Base-by-base conservation (phyloP, 768 basidiomycete species). In the Pisolithus sp. region DNA sequence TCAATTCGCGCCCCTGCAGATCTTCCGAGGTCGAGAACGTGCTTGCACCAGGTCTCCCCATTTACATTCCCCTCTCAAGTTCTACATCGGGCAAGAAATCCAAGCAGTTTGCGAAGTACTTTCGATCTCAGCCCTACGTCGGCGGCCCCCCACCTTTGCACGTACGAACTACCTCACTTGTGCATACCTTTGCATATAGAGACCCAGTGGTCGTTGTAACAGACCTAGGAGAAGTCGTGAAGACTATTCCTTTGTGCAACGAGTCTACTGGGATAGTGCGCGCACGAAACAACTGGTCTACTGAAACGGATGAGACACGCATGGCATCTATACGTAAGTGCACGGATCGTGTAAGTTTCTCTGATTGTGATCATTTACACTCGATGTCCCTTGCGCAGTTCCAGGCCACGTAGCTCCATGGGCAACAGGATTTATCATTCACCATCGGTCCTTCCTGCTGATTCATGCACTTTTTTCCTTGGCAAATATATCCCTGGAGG, bases 391-490 rank as follows among this genome's bases (percentile, higher is more conserved):
- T 34, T 34, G 34, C 3, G 34, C 34, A 34, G 13, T 15, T 15
- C 34, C 34, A 15, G 34, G 34, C 12, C 34, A 15, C 34, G 12
- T 15, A 34, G 34, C 34, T 34, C 34, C 12, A 5, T 34, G 34
- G 34, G 34, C 34, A 13, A 34, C 34, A 34, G 34, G 34, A 13
- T 45, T 51, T 34, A 51, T 51, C 28, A 20, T 31, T 21, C 46
- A 46, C n/a, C 53, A 54, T 46, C 38, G 31, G 12, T n/a, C 55
- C 10, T 53, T 53, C 39, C 38, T 54, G 24, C 4, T 51, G n/a
- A 47, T 54, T 7, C 48, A 57, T 23, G 46, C 48, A 13, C 40
- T 57, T 5, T 56, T 56, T 46, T 41, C 41, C 20, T 36, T 55
- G 5, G 42, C 41, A 20, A 47, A 49, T 23, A 34, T n/a, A 6